Percentiles rank a stretch among this genome's conserved stretches.
These are phyloP conservation scores for Calonectria naviculata DNA, from an alignment of 2,329 filamentous ascomycete genomes.

Conservation along the genomic window DNA sequence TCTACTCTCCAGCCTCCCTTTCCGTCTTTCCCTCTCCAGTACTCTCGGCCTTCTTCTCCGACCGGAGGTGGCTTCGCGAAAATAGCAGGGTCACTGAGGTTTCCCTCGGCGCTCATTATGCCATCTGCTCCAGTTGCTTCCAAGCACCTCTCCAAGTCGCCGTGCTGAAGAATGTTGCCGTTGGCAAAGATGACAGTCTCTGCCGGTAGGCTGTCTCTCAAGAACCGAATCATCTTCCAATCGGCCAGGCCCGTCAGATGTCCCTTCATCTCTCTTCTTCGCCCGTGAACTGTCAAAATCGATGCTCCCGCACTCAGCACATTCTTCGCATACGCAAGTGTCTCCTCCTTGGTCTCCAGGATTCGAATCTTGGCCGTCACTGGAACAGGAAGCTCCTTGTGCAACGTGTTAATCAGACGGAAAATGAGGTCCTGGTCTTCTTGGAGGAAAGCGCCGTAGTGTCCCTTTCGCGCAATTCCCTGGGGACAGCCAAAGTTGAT, in stretches of 20 bases:
- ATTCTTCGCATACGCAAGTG: slow-evolving; percentile 88
- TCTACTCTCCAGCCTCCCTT: slow-evolving; percentile 90
- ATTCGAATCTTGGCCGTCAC: slow-evolving; percentile 96
- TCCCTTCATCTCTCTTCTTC: slow-evolving; percentile 91
- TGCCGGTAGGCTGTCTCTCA: slow-evolving; percentile 83
- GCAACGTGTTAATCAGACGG: slow-evolving; percentile 84
- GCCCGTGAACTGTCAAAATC: slow-evolving; percentile 92
- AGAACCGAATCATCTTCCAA: slow-evolving; percentile 85
- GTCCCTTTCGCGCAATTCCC: slow-evolving; percentile 89
- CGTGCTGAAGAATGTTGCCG: slow-evolving; percentile 87
- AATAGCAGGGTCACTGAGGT: slow-evolving; percentile 89
- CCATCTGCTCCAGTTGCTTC: slow-evolving; percentile 88
- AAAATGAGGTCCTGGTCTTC: slow-evolving; percentile 90
- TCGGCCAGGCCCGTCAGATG: slow-evolving; percentile 94
- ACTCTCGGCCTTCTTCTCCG: slow-evolving; percentile 79
- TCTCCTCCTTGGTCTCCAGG: slow-evolving; percentile 86
- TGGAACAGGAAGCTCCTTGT: slow-evolving; percentile 81
- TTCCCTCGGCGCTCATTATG: slow-evolving; percentile 96
- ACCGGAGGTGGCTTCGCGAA: slow-evolving; percentile 76
- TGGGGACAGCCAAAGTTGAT: slow-evolving; percentile 97
- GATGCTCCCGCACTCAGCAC: slow-evolving; percentile 90
- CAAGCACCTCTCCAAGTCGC: slow-evolving; percentile 82
- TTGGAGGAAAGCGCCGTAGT: slow-evolving; percentile 95
- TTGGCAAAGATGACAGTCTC: slow-evolving; percentile 98
- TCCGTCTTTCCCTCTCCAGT: slow-evolving; percentile 85